A percentile compares a stretch with the other conserved stretches of the same genome.
These are phyloP conservation scores for Dendryphion nanum DNA, from an alignment of 2,329 filamentous ascomycete species.

Conservation along the genomic window DNA sequence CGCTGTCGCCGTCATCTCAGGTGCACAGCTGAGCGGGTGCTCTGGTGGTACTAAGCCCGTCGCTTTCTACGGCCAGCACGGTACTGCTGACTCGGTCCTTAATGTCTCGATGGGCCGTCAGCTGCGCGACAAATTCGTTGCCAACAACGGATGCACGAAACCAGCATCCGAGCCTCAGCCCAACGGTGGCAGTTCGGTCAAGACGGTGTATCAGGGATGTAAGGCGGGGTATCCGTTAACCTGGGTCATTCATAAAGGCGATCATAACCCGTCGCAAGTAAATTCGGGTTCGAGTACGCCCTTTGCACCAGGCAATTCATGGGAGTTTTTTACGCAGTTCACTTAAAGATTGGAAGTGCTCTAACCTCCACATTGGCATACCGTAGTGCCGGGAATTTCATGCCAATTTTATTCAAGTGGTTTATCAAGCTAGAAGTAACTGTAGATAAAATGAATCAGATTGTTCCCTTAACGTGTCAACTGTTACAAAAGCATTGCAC, in stretches of 20 bases:
- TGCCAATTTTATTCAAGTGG: not conserved
- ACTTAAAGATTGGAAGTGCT: not conserved
- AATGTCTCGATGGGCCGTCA: slow-evolving; percentile 27
- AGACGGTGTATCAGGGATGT: slow-evolving; percentile 18
- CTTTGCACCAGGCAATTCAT: slow-evolving; percentile 19
- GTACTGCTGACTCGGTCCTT: slow-evolving; percentile 37
- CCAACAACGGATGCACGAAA: slow-evolving; percentile 33
- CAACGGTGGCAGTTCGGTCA: slow-evolving; percentile 4
- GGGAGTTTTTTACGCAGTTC: slow-evolving; percentile 28
- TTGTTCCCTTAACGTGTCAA: too few species aligned
- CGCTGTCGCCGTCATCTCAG: slow-evolving; percentile 32
- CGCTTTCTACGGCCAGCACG: slow-evolving; percentile 42
- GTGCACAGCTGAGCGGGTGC: slow-evolving; percentile 11
- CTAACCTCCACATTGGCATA: not conserved
- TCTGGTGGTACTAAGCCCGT: slow-evolving; percentile 35
- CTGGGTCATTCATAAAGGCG: slow-evolving; percentile 33
- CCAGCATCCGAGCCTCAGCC: slow-evolving; percentile 12
- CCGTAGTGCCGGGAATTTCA: too few species aligned
- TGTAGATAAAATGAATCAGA: not conserved
- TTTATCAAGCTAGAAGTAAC: not conserved
- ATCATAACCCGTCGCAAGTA: slow-evolving; percentile 20
- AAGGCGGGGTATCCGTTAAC: slow-evolving; percentile 25
- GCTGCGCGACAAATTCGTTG: slow-evolving; percentile 38
- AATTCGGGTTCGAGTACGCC: slow-evolving; percentile 3
- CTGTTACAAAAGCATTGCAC: too few species aligned